Evolutionary conservation across 208 protist genomes (phyloP).

Genomic region (Crithidia expoeki): DNA sequence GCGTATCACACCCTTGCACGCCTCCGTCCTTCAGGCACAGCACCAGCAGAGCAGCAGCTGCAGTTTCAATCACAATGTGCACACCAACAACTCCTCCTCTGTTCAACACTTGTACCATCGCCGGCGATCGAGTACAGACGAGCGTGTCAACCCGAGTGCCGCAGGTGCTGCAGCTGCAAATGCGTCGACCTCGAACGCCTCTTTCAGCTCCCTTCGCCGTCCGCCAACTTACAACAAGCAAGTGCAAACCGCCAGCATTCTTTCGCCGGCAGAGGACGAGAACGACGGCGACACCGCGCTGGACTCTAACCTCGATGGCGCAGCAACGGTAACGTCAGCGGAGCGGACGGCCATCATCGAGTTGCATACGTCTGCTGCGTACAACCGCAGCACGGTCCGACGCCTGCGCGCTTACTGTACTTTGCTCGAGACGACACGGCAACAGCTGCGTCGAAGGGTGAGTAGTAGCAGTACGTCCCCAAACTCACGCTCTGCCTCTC

Average conservation of each 20-base stretch:
- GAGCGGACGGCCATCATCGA: constrained; percentile 46
- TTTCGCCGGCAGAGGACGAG: constrained; percentile 11
- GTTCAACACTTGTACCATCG: background rate
- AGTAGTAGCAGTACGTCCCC: background rate
- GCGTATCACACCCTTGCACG: background rate
- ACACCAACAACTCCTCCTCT: background rate
- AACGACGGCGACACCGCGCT: constrained; percentile 2
- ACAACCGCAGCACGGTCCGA: constrained; percentile 38
- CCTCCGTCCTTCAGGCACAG: constrained; percentile 1
- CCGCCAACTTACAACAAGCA: constrained; percentile 31
- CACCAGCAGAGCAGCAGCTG: background rate
- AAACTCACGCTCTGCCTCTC: background rate
- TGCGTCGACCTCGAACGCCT: background rate
- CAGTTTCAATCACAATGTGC: background rate
- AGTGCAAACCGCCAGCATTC: constrained; percentile 32
- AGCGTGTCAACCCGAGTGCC: background rate
- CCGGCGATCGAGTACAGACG: background rate
- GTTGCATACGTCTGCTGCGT: constrained; percentile 45
- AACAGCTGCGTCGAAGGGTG: constrained; percentile 28
- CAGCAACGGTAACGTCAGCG: background rate
- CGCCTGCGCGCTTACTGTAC: constrained; percentile 46
- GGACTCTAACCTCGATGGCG: constrained; percentile 11
- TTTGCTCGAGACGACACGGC: constrained; percentile 37
- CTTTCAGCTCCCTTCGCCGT: constrained; percentile 5
- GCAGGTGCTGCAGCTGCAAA: background rate